Percentiles rank a stretch among this genome's conserved stretches.
phyloP scores from a whole-genome alignment of 495 filamentous ascomycete species.

The Annulohypoxylon stygium region DNA sequence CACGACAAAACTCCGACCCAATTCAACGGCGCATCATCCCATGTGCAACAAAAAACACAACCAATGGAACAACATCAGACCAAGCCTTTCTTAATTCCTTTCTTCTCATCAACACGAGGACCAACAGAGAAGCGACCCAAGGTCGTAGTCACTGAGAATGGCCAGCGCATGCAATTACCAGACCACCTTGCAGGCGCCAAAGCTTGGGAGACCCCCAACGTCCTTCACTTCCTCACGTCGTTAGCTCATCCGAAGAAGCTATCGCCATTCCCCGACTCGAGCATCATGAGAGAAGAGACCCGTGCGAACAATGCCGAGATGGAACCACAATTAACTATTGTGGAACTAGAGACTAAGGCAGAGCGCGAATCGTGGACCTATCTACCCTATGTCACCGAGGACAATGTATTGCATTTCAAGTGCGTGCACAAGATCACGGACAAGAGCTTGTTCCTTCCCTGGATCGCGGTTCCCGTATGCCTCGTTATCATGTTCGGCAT shows the following conservation, averaged over 20 bases:
- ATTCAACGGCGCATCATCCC: conserved; percentile 20
- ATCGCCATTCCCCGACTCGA: conserved; percentile 48
- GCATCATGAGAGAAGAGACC: conserved; percentile 50
- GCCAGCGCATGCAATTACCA: conserved; percentile 37
- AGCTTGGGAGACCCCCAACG: conserved; percentile 44
- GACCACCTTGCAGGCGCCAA: conserved; percentile 40
- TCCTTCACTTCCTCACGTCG: conserved; percentile 41
- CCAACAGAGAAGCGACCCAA: conserved; percentile 35
- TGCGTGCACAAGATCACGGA: conserved; percentile 51
- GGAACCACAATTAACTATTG: conserved; percentile 47
- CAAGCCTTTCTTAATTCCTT: conserved; percentile 3
- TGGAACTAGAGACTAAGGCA: conserved; percentile 48
- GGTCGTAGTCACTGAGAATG: conserved; percentile 35
- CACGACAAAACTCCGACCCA: conserved; percentile 32
- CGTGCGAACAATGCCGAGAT: conserved; percentile 40
- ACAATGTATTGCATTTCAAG: conserved; percentile 43
- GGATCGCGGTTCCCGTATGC: conserved; percentile 52
- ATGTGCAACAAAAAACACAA: conserved; percentile 25
- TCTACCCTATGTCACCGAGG: conserved; percentile 42
- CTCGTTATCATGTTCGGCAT: conserved; percentile 41
- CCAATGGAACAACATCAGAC: conserved; percentile 6
- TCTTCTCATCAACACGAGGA: conserved; percentile 24
- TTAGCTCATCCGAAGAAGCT: conserved; percentile 40
- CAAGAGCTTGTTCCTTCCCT: conserved; percentile 54
- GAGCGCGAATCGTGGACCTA: conserved; percentile 42